A percentile compares a stretch with the other conserved stretches of the same genome.
Conservation (phyloP, 1,284 basidiomycete species). For the Chalciporus sp. region DNA sequence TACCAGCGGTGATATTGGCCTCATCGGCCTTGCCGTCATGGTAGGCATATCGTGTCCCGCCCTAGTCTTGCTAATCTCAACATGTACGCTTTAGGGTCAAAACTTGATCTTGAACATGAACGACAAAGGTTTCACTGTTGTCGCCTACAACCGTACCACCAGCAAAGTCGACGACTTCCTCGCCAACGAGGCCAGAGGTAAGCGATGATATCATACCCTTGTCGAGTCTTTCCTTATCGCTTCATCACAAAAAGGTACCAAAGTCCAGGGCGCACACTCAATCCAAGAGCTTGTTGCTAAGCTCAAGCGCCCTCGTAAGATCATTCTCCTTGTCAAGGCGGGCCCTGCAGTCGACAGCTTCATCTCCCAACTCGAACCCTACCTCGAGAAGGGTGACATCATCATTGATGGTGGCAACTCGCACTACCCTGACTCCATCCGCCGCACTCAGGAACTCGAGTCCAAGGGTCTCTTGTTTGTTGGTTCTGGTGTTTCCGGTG, state of each 20-base stretch:
- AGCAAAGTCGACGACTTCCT: constrained; percentile 98
- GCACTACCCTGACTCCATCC: constrained; percentile 98
- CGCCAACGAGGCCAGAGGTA: constrained; percentile 96
- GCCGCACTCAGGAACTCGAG: constrained; percentile 92
- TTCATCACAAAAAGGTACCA: constrained; percentile 68
- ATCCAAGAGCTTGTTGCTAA: constrained; percentile 86
- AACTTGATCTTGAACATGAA: constrained; percentile 98
- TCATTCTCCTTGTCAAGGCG: constrained; percentile 95
- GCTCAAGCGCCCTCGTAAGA: constrained; percentile 85
- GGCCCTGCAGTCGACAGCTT: constrained; percentile 79
- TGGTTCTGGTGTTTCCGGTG: constrained; percentile 98
- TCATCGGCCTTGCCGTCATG: constrained; percentile 98
- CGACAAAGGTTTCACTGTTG: constrained; percentile 98
- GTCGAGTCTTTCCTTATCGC: constrained; percentile 14
- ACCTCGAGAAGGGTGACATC: constrained; percentile 84
- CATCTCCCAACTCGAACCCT: constrained; percentile 70
- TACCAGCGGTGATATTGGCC: constrained; percentile 86
- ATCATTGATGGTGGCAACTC: constrained; percentile 99
- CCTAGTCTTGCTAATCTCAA: constrained; percentile 14
- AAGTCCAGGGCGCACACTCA: constrained; percentile 93
- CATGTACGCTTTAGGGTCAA: constrained; percentile 68
- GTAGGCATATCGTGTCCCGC: constrained; percentile 45
- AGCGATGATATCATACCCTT: constrained; percentile 28
- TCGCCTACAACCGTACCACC: constrained; percentile 96
- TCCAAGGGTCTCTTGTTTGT: constrained; percentile 95